These are phyloP conservation scores for Globisporangium polare DNA, from an alignment of 352 stramenopile species.

Conservation along the genomic window DNA sequence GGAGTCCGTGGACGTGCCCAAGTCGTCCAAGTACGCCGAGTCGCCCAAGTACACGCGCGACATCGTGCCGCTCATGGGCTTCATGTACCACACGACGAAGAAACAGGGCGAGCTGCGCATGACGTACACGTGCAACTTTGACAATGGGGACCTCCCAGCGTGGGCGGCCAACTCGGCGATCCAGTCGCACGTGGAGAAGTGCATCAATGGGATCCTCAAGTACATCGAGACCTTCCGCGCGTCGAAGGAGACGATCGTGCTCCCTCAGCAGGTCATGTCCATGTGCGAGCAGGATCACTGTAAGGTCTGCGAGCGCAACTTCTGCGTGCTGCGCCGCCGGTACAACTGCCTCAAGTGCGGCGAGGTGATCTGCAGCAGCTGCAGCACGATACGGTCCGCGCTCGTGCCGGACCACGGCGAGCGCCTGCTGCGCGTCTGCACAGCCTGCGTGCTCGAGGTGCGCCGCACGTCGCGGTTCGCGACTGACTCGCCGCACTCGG, in stretches of 20 bases:
- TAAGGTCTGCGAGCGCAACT: constrained; percentile 70
- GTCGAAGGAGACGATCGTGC: constrained; percentile 64
- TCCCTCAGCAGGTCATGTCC: constrained; percentile 68
- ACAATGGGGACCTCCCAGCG: constrained; percentile 77
- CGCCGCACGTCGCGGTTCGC: constrained; percentile 45
- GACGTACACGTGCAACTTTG: constrained; percentile 87
- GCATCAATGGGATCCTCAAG: constrained; percentile 80
- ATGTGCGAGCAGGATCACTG: constrained; percentile 74
- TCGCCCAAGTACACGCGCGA: constrained; percentile 66
- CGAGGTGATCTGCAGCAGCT: constrained; percentile 76
- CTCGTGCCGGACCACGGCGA: constrained; percentile 70
- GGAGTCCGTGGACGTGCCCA: constrained; percentile 75
- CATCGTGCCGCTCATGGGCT: constrained; percentile 77
- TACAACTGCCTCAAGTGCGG: constrained; percentile 87
- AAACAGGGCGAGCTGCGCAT: constrained; percentile 71
- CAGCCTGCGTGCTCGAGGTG: constrained; percentile 66
- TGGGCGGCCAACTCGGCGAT: constrained; percentile 83
- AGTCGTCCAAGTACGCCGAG: constrained; percentile 49
- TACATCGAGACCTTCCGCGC: constrained; percentile 82
- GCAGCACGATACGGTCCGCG: constrained; percentile 56
- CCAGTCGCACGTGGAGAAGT: constrained; percentile 86
- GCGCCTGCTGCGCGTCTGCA: constrained; percentile 75
- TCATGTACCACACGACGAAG: constrained; percentile 87
- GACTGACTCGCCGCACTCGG: constrained; percentile 15
- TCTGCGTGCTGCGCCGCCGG: constrained; percentile 60